Percentiles rank a stretch among this genome's conserved stretches.
Conservation (phyloP, 208 protist species). For the Trypanosoma cruzi region DNA sequence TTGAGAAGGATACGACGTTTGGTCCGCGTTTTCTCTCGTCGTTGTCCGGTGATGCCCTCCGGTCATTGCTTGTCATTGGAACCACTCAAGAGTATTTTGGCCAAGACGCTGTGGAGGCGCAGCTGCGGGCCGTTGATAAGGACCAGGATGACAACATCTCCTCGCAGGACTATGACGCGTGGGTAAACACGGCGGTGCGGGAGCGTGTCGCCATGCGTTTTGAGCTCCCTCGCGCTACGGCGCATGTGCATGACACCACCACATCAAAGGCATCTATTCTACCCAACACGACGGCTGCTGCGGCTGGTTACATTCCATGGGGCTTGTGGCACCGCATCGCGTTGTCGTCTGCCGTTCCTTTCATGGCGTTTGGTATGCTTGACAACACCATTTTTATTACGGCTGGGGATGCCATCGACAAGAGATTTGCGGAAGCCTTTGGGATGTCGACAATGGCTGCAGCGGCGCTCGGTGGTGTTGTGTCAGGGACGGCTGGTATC, state of each 20-base stretch:
- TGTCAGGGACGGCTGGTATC: constrained; percentile 84
- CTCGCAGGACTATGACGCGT: constrained; percentile 69
- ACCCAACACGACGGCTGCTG: neutral
- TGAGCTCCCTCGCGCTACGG: neutral
- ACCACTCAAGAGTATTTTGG: constrained; percentile 87
- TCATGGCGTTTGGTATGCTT: constrained; percentile 86
- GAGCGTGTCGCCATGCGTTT: constrained; percentile 26
- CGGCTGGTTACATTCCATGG: constrained; percentile 50
- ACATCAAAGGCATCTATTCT: neutral
- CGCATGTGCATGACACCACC: constrained; percentile 4
- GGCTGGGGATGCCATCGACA: constrained; percentile 80
- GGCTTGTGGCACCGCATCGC: constrained; percentile 45
- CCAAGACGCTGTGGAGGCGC: constrained; percentile 59
- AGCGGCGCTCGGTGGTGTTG: constrained; percentile 77
- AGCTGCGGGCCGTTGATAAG: constrained; percentile 74
- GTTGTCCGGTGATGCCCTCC: constrained; percentile 71
- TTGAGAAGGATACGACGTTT: constrained; percentile 51
- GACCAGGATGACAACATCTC: constrained; percentile 81
- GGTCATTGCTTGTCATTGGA: constrained; percentile 78
- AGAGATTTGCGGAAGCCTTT: constrained; percentile 55
- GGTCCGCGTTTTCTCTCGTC: constrained; percentile 46
- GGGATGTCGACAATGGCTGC: constrained; percentile 75
- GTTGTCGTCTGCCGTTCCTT: constrained; percentile 59
- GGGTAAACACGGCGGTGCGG: constrained; percentile 46
- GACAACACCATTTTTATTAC: constrained; percentile 86